phyloP scores from a whole-genome alignment of 805 yeast genomes.

The Candida tibetensis region DNA sequence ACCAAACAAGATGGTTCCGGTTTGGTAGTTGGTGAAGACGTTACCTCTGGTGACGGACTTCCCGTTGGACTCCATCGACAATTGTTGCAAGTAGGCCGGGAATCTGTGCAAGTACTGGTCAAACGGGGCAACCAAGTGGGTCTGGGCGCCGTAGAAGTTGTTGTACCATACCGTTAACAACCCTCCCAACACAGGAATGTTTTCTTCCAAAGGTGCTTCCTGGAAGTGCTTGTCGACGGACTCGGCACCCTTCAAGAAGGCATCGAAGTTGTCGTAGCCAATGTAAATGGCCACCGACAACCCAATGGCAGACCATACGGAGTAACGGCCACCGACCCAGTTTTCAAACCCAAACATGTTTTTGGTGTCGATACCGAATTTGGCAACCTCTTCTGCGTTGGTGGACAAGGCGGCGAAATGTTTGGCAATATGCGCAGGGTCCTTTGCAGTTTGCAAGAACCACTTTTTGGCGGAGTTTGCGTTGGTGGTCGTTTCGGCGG shows the following conservation, averaged over 20 bases:
- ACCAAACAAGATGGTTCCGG: conserved; percentile 94
- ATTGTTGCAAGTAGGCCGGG: conserved; percentile 98
- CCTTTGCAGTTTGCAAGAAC: conserved; percentile 77
- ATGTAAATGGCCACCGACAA: conserved; percentile 91
- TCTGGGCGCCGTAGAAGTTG: conserved; percentile 97
- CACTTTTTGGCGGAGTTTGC: conserved; percentile 94
- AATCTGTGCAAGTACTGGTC: conserved; percentile 98
- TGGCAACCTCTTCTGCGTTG: conserved; percentile 83
- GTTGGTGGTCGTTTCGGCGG: conserved; percentile 96
- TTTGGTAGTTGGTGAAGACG: conserved; percentile 87
- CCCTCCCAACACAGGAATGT: conserved; percentile 93
- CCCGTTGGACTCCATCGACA: conserved; percentile 99
- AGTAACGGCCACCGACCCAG: conserved; percentile 99
- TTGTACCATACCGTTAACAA: conserved; percentile 96
- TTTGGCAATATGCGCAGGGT: conserved; percentile 77
- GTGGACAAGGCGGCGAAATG: conserved; percentile 97
- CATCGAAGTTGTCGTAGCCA: conserved; percentile 92
- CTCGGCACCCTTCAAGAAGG: conserved; percentile 95
- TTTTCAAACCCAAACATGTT: conserved; percentile 98
- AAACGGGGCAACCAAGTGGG: conserved; percentile 97
- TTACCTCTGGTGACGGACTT: conserved; percentile 94
- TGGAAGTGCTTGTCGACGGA: conserved; percentile 91
- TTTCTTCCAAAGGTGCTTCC: conserved; percentile 79
- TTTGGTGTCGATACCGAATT: conserved; percentile 95
- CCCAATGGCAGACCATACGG: conserved; percentile 99